Conservation (phyloP, 257 asterid genomes). For the Thymus mandschuricus region DNA sequence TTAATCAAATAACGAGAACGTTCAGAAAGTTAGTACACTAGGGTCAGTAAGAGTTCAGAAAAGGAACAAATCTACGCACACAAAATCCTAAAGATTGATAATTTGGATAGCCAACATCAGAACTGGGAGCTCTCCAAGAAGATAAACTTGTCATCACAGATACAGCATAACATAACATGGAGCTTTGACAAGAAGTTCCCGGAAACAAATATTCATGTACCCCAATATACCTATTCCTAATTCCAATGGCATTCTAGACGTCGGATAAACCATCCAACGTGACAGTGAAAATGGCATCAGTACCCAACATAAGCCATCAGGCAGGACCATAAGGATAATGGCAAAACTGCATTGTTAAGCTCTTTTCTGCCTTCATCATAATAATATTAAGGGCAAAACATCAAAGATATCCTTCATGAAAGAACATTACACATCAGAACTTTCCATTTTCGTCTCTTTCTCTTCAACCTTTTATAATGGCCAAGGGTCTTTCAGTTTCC, state of each 20-base stretch:
- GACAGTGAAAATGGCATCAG: constrained; percentile 23
- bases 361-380: constrained; percentile 18
- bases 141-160: background rate
- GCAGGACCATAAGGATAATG: constrained; percentile 20
- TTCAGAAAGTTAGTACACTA: background rate
- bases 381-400: constrained; percentile 10
- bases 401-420: constrained; percentile 7
- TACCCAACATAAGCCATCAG: constrained; percentile 22
- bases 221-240: constrained; percentile 1
- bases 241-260: constrained; percentile 26
- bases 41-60: constrained; percentile 9
- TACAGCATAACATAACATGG: background rate
- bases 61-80: constrained; percentile 1
- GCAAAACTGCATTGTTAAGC: constrained; percentile 9
- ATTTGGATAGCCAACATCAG: constrained; percentile 1
- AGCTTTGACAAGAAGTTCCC: constrained; percentile 12
- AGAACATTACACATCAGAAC: background rate
- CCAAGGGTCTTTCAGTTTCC: constrained; percentile 10
- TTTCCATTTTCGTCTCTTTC: constrained; percentile 6
- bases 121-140: background rate
- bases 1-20: background rate
- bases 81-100: background rate
- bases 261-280: constrained; percentile 6
- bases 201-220: background rate
- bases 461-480: constrained; percentile 21